Evolutionary conservation across 2,329 filamentous ascomycete genomes (phyloP).

Genomic region (Ascochyta koolunga): DNA sequence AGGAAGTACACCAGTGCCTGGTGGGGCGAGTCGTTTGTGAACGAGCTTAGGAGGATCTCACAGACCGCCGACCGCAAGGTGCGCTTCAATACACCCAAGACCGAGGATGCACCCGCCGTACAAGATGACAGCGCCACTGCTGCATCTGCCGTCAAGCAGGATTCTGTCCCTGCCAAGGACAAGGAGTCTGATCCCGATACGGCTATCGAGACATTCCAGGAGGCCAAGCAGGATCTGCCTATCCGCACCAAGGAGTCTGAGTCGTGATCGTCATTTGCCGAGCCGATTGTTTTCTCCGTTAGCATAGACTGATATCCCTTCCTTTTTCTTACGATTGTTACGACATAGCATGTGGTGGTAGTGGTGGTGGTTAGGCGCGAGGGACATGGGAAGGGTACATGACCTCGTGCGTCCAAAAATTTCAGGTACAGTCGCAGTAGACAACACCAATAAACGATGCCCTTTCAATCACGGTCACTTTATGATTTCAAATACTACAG

Average conservation of each 20-base stretch:
- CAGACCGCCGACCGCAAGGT: slow-evolving; percentile 58
- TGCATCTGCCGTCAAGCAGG: not conserved
- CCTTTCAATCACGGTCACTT: no score
- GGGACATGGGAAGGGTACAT: not conserved
- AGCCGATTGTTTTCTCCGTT: not conserved
- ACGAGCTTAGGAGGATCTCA: slow-evolving; percentile 72
- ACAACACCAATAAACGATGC: not conserved
- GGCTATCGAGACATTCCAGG: slow-evolving; percentile 14
- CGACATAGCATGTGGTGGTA: slow-evolving; percentile 9
- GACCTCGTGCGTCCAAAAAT: not conserved
- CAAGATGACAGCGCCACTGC: not conserved
- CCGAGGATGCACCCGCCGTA: slow-evolving; percentile 2
- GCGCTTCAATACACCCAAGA: slow-evolving; percentile 22
- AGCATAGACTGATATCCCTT: slow-evolving; percentile 15
- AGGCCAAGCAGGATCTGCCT: slow-evolving; percentile 14
- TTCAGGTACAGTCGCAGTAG: not conserved
- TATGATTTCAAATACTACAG: no score
- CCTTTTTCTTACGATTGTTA: slow-evolving; percentile 5
- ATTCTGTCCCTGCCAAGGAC: slow-evolving; percentile 17
- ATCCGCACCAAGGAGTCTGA: slow-evolving; percentile 19
- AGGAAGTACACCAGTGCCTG: slow-evolving; percentile 96
- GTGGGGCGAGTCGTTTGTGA: slow-evolving; percentile 94
- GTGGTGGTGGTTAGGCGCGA: not conserved
- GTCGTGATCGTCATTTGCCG: slow-evolving; percentile 10
- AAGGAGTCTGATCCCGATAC: slow-evolving; percentile 21